Evolutionary conservation across 257 asterid genomes (phyloP).

Genomic region (Ajuga chamaepitys): DNA sequence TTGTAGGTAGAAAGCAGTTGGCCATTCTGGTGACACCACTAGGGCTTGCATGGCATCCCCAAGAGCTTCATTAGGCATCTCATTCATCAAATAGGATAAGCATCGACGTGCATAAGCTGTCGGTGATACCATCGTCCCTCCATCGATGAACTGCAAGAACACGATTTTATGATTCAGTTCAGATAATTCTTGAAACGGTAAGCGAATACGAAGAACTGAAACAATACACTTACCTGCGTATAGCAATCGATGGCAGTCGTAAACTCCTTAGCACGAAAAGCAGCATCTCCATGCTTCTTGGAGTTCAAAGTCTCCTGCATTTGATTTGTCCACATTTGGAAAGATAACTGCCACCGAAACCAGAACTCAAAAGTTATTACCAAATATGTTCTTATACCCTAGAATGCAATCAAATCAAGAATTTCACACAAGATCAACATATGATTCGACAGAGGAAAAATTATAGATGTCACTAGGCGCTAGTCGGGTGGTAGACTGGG

Average conservation of each 20-base stretch:
- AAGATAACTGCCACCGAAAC: conserved; percentile 51
- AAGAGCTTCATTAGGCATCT: conserved; percentile 65
- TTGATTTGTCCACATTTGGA: conserved; percentile 87
- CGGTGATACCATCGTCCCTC: conserved; percentile 80
- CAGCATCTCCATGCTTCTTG: conserved; percentile 84
- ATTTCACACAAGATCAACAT: background rate
- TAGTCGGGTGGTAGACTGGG: no score
- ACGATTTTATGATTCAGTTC: background rate
- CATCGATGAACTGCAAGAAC: conserved; percentile 64
- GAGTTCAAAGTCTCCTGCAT: conserved; percentile 84
- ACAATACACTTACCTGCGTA: conserved; percentile 39
- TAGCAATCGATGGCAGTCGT: conserved; percentile 66
- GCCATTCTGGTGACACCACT: conserved; percentile 75
- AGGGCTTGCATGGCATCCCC: conserved; percentile 84
- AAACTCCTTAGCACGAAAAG: conserved; percentile 78
- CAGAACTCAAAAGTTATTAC: background rate
- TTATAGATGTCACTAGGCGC: no score
- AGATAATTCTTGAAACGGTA: no score
- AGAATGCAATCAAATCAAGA: no score
- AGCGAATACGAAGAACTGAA: background rate
- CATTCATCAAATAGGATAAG: conserved; percentile 70
- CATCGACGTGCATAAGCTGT: conserved; percentile 72
- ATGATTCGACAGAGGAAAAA: no score
- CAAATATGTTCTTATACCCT: background rate
- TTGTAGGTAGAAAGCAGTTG: conserved; percentile 74